These are phyloP conservation scores for Stereocaulon alpinum DNA, from an alignment of 495 filamentous ascomycete genomes.

Conservation along the genomic window DNA sequence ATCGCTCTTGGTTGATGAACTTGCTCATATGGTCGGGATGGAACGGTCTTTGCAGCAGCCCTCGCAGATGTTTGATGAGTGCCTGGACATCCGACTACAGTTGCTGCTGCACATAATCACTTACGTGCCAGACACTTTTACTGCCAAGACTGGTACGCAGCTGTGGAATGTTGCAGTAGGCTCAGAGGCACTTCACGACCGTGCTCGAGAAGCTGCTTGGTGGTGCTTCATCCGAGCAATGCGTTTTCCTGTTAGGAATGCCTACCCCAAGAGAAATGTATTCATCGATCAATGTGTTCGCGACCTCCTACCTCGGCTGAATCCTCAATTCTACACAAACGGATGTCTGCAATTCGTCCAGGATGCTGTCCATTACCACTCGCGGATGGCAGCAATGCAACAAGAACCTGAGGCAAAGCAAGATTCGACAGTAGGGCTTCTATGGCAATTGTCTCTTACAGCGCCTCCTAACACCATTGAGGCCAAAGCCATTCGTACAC, in stretches of 20 bases:
- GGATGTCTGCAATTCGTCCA: constrained; percentile 61
- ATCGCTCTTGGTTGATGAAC: constrained; percentile 40
- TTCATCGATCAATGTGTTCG: constrained; percentile 59
- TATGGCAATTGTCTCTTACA: constrained; percentile 75
- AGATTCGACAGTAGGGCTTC: constrained; percentile 47
- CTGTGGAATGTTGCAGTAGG: constrained; percentile 64
- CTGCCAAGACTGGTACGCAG: constrained; percentile 45
- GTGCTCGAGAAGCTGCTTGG: constrained; percentile 55
- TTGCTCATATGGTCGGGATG: constrained; percentile 37
- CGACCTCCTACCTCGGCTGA: constrained; percentile 53
- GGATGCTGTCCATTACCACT: constrained; percentile 38
- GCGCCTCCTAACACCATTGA: constrained; percentile 62
- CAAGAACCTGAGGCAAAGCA: constrained; percentile 2
- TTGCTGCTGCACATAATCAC: constrained; percentile 48
- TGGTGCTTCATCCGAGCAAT: constrained; percentile 40
- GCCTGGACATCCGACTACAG: constrained; percentile 40
- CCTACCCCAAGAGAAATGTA: constrained; percentile 34
- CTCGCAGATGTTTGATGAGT: constrained; percentile 31
- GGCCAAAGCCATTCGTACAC: constrained; percentile 50
- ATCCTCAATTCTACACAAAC: constrained; percentile 52
- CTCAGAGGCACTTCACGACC: constrained; percentile 40
- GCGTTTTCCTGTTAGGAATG: background rate
- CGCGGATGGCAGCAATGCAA: constrained; percentile 18
- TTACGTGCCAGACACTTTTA: constrained; percentile 49
- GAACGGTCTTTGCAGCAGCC: constrained; percentile 23